phyloP scores from a whole-genome alignment of 1,284 basidiomycete genomes.

The Irpex rosettiformis region DNA sequence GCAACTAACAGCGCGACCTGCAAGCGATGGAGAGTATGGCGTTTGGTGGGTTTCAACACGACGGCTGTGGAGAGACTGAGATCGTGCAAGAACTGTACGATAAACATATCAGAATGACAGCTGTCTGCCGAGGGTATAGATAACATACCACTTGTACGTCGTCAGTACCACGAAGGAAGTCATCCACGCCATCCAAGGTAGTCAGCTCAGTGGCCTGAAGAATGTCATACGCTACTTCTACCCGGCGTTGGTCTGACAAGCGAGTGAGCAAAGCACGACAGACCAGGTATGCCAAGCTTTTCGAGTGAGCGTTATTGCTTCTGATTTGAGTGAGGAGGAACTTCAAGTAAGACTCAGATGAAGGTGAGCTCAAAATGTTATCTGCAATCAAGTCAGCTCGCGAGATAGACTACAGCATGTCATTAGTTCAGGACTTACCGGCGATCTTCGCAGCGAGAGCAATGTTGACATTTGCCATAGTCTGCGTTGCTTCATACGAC shows the following conservation, averaged over 20 bases:
- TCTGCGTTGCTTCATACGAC: slow-evolving; percentile 32
- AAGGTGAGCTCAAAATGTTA: slow-evolving; percentile 53
- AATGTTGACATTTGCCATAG: slow-evolving; percentile 49
- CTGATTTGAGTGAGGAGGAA: slow-evolving; percentile 47
- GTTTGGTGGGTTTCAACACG: slow-evolving; percentile 57
- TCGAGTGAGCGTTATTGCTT: slow-evolving; percentile 46
- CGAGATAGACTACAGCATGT: background rate
- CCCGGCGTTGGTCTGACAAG: slow-evolving; percentile 53
- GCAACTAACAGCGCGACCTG: slow-evolving; percentile 52
- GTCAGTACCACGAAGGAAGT: slow-evolving; percentile 36
- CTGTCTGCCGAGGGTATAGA: background rate
- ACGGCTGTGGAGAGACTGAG: slow-evolving; percentile 42
- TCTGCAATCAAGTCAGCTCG: slow-evolving; percentile 35
- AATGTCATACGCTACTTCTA: slow-evolving; percentile 49
- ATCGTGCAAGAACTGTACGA: slow-evolving; percentile 39
- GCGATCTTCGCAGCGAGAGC: slow-evolving; percentile 57
- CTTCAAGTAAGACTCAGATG: slow-evolving; percentile 37
- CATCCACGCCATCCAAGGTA: slow-evolving; percentile 41
- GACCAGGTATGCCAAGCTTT: slow-evolving; percentile 58
- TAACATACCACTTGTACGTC: slow-evolving; percentile 40
- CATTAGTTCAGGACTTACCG: slow-evolving; percentile 39
- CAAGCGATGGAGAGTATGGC: slow-evolving; percentile 48
- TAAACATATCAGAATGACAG: background rate
- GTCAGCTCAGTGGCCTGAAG: slow-evolving; percentile 45
- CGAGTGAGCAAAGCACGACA: slow-evolving; percentile 50